These are phyloP conservation scores for Spergularia bocconei DNA, from an alignment of 148 eudicot genomes.

Conservation along the genomic window DNA sequence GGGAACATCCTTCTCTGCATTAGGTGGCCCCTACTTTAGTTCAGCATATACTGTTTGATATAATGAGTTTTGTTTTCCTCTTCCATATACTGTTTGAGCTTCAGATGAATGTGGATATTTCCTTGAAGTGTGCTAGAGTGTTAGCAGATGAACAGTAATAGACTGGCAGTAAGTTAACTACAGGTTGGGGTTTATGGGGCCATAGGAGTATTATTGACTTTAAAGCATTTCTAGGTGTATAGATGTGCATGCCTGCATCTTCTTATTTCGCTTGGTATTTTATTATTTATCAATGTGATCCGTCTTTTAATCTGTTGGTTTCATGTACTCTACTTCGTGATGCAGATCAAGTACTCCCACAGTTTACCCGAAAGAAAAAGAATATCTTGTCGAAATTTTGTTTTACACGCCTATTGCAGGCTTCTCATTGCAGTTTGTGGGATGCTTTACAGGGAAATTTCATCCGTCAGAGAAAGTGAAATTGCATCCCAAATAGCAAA, in stretches of 20 bases:
- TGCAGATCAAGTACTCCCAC: not conserved
- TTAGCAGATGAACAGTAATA: not conserved
- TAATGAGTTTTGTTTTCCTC: not conserved
- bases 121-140: not conserved
- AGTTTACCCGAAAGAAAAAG: not conserved
- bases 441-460: slow-evolving; percentile 62
- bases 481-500: slow-evolving; percentile 71
- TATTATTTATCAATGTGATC: not conserved
- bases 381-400: not conserved
- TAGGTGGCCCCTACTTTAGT: not conserved
- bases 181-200: slow-evolving; percentile 1
- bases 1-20: not conserved
- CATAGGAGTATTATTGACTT: not conserved
- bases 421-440: slow-evolving; percentile 2
- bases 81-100: not conserved
- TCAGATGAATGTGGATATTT: not conserved
- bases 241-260: not conserved
- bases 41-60: not conserved
- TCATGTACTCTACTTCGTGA: not conserved
- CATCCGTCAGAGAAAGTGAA: slow-evolving; percentile 67
- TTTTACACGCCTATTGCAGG: not conserved
- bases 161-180: not conserved
- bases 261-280: not conserved
- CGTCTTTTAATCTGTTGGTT: not conserved
- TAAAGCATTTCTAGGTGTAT: not conserved